phyloP scores from a whole-genome alignment of 2,329 filamentous ascomycete genomes.

The Trichophyton schoenleinii region DNA sequence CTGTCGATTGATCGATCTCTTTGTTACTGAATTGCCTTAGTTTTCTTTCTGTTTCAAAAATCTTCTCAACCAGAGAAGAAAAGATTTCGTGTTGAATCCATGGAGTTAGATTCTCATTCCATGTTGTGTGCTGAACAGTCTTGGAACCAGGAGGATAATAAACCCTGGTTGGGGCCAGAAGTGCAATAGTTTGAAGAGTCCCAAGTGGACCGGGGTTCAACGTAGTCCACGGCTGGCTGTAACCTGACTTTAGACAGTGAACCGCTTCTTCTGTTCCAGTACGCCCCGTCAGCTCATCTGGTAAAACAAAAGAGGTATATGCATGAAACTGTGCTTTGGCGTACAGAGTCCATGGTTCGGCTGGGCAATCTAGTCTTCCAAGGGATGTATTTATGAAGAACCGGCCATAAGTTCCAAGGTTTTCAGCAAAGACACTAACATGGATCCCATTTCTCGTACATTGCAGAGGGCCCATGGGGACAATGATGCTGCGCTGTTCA shows the following conservation, averaged over 20 bases:
- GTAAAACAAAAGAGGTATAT: conserved; percentile 18
- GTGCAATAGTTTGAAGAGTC: conserved; percentile 7
- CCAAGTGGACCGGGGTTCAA: conserved; percentile 5
- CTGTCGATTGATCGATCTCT: not conserved
- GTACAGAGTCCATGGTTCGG: conserved; percentile 12
- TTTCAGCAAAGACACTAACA: conserved; percentile 27
- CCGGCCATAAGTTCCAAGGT: conserved; percentile 23
- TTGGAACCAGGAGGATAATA: conserved; percentile 35
- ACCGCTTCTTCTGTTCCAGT: conserved; percentile 18
- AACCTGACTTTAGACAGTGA: conserved; percentile 9
- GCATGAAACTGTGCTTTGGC: conserved; percentile 22
- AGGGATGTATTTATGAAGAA: conserved; percentile 42
- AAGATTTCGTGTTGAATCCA: conserved; percentile 32
- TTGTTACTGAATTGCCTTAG: conserved; percentile 6
- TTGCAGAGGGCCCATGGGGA: conserved; percentile 26
- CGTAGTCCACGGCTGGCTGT: conserved; percentile 9
- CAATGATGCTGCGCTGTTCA: conserved; percentile 25
- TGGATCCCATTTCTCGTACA: conserved; percentile 18
- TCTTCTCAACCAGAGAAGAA: conserved; percentile 10
- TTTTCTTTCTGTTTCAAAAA: conserved; percentile 4
- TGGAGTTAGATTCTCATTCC: conserved; percentile 29
- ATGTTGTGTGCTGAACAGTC: conserved; percentile 34
- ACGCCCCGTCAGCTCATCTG: conserved; percentile 20
- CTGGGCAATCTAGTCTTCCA: conserved; percentile 36
- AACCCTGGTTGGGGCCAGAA: conserved; percentile 25